Conservation (phyloP, 805 yeast species). For the Yamadazyma sp. region DNA sequence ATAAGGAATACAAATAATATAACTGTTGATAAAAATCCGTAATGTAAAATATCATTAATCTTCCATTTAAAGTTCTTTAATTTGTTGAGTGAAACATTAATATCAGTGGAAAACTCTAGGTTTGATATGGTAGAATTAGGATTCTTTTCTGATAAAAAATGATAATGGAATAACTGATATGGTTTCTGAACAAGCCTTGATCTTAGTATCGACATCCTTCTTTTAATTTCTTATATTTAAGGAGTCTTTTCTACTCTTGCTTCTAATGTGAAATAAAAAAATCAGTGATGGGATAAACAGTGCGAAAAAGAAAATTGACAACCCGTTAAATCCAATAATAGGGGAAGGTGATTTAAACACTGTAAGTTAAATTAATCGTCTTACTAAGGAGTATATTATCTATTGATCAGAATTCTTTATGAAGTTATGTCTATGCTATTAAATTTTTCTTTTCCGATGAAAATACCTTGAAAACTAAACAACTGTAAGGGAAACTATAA, state of each 20-base stretch:
- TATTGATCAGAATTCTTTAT: too few relatives aligned
- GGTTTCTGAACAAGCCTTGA: slow-evolving; percentile 31
- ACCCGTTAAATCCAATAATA: too few relatives aligned
- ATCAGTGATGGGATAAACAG: too few relatives aligned
- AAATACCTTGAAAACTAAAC: too few relatives aligned
- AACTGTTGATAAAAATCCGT: slow-evolving; percentile 49
- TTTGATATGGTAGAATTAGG: slow-evolving; percentile 48
- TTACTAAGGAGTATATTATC: too few relatives aligned
- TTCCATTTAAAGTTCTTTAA: slow-evolving; percentile 43
- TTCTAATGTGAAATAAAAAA: too few relatives aligned
- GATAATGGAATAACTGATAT: slow-evolving; percentile 43
- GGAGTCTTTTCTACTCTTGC: not conserved
- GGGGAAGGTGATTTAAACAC: too few relatives aligned
- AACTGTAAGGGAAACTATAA: too few relatives aligned
- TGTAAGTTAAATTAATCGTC: too few relatives aligned
- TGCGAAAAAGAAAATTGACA: too few relatives aligned
- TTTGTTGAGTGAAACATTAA: slow-evolving; percentile 37
- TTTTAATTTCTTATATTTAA: not conserved
- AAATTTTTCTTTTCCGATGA: too few relatives aligned
- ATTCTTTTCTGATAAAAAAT: slow-evolving; percentile 55
- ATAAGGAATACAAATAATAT: slow-evolving; percentile 56
- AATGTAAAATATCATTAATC: slow-evolving; percentile 49
- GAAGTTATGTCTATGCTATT: too few relatives aligned
- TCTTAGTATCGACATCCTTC: slow-evolving; percentile 15
- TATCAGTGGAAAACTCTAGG: slow-evolving; percentile 47